A percentile compares a stretch with the other conserved stretches of the same genome.
Conservation (phyloP, 768 basidiomycete genomes). For the Pisolithus microcarpus region DNA sequence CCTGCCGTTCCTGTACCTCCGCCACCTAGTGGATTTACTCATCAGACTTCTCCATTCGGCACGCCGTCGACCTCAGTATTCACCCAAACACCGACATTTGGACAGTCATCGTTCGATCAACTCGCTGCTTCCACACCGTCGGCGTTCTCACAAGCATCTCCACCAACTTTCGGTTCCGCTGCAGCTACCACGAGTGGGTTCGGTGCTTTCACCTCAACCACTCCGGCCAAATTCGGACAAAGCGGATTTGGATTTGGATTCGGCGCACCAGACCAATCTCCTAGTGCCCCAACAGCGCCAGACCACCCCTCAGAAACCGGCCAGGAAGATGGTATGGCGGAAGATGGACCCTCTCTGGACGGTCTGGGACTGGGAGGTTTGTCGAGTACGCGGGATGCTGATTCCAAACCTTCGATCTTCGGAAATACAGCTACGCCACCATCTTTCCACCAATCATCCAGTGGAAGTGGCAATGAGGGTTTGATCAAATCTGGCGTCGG, state of each 20-base stretch:
- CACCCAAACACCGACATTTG: constrained; percentile 24
- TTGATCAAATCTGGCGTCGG: constrained; percentile 29
- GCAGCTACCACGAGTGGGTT: constrained; percentile 21
- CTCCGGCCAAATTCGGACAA: constrained; percentile 28
- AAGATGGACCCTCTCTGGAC: constrained; percentile 24
- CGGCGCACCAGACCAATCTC: constrained; percentile 7
- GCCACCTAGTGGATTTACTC: constrained; percentile 23
- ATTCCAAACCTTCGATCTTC: constrained; percentile 27
- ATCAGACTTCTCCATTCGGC: constrained; percentile 15
- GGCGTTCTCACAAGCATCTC: constrained; percentile 13
- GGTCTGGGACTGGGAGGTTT: constrained; percentile 25
- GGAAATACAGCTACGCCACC: constrained; percentile 15
- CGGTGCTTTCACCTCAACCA: constrained; percentile 26
- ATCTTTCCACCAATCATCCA: constrained; percentile 10
- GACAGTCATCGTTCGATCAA: constrained; percentile 11
- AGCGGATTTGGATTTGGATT: constrained; percentile 20
- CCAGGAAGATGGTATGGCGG: constrained; percentile 29
- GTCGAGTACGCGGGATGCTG: constrained; percentile 16
- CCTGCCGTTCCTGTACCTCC: constrained; percentile 29
- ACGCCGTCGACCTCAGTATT: constrained; percentile 17
- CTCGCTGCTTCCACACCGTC: constrained; percentile 18
- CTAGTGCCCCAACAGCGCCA: background rate
- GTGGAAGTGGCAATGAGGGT: background rate
- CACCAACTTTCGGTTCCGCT: constrained; percentile 18
- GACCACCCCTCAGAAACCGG: constrained; percentile 2